Base-by-base conservation (phyloP, 2,329 filamentous ascomycete genomes). In the Pestalotiopsis sp. region DNA sequence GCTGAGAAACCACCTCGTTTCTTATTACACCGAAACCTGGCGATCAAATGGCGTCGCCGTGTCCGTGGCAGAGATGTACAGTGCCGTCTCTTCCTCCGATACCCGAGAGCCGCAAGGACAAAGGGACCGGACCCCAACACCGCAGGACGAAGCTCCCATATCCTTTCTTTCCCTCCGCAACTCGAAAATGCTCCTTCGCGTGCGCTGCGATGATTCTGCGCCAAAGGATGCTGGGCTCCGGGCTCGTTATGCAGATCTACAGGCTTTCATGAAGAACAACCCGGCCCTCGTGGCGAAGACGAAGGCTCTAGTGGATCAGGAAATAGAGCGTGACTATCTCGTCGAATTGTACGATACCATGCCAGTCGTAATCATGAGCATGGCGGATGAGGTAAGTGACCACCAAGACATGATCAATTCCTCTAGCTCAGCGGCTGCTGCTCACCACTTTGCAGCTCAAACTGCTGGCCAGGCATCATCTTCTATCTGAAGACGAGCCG, bases 371-470 rank as follows among this genome's bases (percentile, higher is more conserved):
- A 30, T 4, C 5, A 67, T 72, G 48, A 66, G 60, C 38, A 67
- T 65, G 1, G 44, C 64, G 14, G 72, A 72, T 3, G 73, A 73
- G 71, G 73, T 72, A 26, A 22, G 11, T 52, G 17, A 39, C 30
- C 30, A 61, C n/a, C 10, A 38, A 9, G 14, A 20, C 6, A 35
- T 35, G 38, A 26, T 61, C 58, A 35, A 61, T 22, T 3, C 5
- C 26, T 24, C n/a, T n/a, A 22, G 5, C 26, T 58, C 24, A 17
- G 56, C 56, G 22, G 30, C 20, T 35, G 26, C 22, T 35, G 26
- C 22, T 58, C 11, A 58, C 26, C 14, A 6, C 26, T 26, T 35
- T 14, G 4, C 20, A 61, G 58, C 11, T 61, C 10, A 13, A 39
- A 39, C 26, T 61, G 11, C 26, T 63, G 13, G 60, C 60, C 17